These are phyloP conservation scores for Dendrobium officinale DNA, from an alignment of 106 monocot species.

Conservation along the genomic window DNA sequence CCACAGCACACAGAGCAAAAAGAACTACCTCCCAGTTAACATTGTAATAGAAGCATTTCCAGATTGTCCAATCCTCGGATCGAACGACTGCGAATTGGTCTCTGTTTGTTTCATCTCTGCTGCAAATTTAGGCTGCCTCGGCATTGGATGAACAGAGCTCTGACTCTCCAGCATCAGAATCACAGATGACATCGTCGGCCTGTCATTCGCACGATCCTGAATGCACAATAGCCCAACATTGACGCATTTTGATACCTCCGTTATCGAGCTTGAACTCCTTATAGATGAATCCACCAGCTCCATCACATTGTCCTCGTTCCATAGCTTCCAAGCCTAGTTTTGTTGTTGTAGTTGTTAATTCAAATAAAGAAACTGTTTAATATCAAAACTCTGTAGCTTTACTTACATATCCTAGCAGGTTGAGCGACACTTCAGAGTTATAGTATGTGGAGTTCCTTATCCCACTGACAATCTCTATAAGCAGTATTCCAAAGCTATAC, in stretches of 20 bases:
- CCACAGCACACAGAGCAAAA: no score
- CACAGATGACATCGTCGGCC: slow-evolving; percentile 34
- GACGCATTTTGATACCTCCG: slow-evolving; percentile 24
- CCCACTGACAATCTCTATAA: slow-evolving; percentile 42
- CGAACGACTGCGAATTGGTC: slow-evolving; percentile 4
- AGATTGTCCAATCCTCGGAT: neutral
- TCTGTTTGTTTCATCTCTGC: slow-evolving; percentile 16
- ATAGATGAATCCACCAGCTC: slow-evolving; percentile 27
- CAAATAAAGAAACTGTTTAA: neutral
- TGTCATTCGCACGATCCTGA: slow-evolving; percentile 31
- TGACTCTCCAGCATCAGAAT: slow-evolving; percentile 30
- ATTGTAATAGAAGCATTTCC: slow-evolving; percentile 11
- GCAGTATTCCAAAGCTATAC: slow-evolving; percentile 40
- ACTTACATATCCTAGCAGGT: slow-evolving; percentile 33
- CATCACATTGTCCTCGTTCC: slow-evolving; percentile 31
- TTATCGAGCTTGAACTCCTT: slow-evolving; percentile 3
- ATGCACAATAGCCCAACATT: slow-evolving; percentile 37
- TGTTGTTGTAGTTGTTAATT: neutral
- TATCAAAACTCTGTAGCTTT: neutral
- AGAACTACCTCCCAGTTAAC: slow-evolving; percentile 11
- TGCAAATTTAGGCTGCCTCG: slow-evolving; percentile 31
- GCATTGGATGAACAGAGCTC: slow-evolving; percentile 12
- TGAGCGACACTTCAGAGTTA: slow-evolving; percentile 20
- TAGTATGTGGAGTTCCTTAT: slow-evolving; percentile 21
- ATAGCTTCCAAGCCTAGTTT: slow-evolving; percentile 18